These are phyloP conservation scores for Tetrapyrgos nigripes DNA, from an alignment of 1,284 basidiomycete genomes.

Conservation along the genomic window DNA sequence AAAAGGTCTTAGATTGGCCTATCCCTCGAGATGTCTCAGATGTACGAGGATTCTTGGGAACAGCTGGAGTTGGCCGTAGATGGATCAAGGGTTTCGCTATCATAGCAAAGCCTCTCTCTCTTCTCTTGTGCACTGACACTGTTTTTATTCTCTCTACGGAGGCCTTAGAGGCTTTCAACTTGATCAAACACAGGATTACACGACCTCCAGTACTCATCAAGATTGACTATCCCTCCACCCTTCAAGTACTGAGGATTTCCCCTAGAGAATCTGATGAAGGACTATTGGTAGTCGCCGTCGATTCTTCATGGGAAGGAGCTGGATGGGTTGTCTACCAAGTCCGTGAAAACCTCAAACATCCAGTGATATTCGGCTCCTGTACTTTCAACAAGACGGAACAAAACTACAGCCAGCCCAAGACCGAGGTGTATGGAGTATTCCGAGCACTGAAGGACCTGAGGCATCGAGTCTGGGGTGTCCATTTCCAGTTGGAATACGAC, in stretches of 20 bases:
- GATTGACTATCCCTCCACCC: slow-evolving; percentile 34
- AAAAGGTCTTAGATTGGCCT: slow-evolving; percentile 39
- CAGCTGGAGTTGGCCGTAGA: slow-evolving; percentile 29
- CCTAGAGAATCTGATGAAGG: slow-evolving; percentile 26
- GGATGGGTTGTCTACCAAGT: slow-evolving; percentile 41
- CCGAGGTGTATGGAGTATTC: too few species aligned
- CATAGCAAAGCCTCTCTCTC: slow-evolving; percentile 35
- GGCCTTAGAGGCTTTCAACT: slow-evolving; percentile 28
- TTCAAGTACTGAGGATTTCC: slow-evolving; percentile 3
- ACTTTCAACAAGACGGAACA: slow-evolving; percentile 39
- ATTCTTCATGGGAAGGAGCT: slow-evolving; percentile 34
- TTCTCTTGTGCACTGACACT: slow-evolving; percentile 19
- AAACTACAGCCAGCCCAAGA: too few species aligned
- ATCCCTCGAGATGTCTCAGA: slow-evolving; percentile 28
- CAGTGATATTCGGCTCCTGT: slow-evolving; percentile 36
- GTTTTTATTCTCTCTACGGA: slow-evolving; percentile 27
- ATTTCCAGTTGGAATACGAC: slow-evolving; percentile 40
- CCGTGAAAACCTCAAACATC: slow-evolving; percentile 23
- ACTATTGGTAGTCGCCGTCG: slow-evolving; percentile 36
- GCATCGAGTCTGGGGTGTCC: slow-evolving; percentile 36
- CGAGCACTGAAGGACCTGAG: too few species aligned
- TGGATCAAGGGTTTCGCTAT: slow-evolving; percentile 40
- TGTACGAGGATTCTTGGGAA: slow-evolving; percentile 40
- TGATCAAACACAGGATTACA: slow-evolving; percentile 31
- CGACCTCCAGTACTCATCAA: slow-evolving; percentile 30